phyloP scores from a whole-genome alignment of 2,329 filamentous ascomycete genomes.

The Fusarium oxysporum region DNA sequence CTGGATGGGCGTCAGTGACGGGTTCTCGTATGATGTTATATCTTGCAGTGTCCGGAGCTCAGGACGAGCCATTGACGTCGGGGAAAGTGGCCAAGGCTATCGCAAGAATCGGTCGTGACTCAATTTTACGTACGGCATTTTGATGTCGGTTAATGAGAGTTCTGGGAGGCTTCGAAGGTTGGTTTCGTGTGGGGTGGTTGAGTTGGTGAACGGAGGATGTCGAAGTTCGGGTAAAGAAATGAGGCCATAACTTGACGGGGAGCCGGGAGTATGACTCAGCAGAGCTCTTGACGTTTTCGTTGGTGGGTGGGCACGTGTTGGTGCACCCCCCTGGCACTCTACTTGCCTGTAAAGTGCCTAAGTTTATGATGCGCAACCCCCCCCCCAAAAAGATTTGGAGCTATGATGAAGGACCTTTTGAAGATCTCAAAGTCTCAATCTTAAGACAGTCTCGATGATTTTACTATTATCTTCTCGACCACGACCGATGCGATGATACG shows the following conservation, averaged over 20 bases:
- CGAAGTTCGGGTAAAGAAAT: slow-evolving; percentile 50
- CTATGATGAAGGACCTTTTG: slow-evolving; percentile 6
- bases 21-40: slow-evolving; percentile 45
- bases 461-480: not conserved
- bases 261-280: slow-evolving; percentile 53
- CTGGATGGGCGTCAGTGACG: slow-evolving; percentile 53
- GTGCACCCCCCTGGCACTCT: not conserved
- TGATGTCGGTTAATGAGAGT: slow-evolving; percentile 47
- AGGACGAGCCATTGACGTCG: slow-evolving; percentile 45
- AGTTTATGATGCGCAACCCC: slow-evolving; percentile 19
- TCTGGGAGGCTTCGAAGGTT: slow-evolving; percentile 37
- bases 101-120: slow-evolving; percentile 14
- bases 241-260: slow-evolving; percentile 55
- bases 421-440: not conserved
- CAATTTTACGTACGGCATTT: slow-evolving; percentile 56
- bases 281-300: slow-evolving; percentile 34
- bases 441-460: slow-evolving; percentile 11
- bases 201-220: slow-evolving; percentile 46
- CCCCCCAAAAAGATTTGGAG: slow-evolving; percentile 31
- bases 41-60: slow-evolving; percentile 17
- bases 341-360: slow-evolving; percentile 1
- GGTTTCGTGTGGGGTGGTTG: slow-evolving; percentile 42
- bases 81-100: slow-evolving; percentile 6
- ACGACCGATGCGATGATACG: slow-evolving; percentile 40
- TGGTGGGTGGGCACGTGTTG: slow-evolving; percentile 40